A percentile compares a stretch with the other conserved stretches of the same genome.
phyloP scores from a whole-genome alignment of 441 rosid genomes.

The Erysimum cheiri region DNA sequence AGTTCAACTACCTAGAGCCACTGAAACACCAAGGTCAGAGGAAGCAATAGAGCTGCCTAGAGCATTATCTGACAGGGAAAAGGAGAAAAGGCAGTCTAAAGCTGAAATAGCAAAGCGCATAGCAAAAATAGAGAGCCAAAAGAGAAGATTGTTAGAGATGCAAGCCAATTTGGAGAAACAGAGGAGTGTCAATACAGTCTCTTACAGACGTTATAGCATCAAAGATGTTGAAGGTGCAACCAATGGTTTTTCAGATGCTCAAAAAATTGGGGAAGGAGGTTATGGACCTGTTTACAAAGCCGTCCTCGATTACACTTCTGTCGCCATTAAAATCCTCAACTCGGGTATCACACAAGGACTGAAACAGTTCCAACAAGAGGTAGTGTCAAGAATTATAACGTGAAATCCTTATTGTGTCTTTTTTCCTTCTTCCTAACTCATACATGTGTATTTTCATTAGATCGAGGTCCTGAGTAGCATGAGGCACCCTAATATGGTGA shows the following conservation, averaged over 20 bases:
- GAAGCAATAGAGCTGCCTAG: constrained; percentile 50
- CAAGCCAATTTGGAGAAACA: constrained; percentile 45
- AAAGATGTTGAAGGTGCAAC: constrained; percentile 72
- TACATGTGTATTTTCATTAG: constrained; percentile 41
- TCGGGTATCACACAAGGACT: constrained; percentile 49
- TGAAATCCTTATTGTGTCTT: not conserved
- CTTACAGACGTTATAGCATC: constrained; percentile 61
- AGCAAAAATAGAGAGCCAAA: constrained; percentile 52
- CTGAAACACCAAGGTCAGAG: constrained; percentile 41
- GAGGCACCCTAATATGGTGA: constrained; percentile 84
- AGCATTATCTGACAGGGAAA: constrained; percentile 51
- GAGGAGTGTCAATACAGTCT: constrained; percentile 35
- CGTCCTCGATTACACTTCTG: constrained; percentile 57
- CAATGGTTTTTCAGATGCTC: constrained; percentile 48
- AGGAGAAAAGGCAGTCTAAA: constrained; percentile 48
- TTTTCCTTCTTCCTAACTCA: not conserved
- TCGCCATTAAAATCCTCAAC: constrained; percentile 75
- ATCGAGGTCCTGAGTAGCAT: constrained; percentile 75
- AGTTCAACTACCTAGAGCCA: constrained; percentile 43
- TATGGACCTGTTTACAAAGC: constrained; percentile 79
- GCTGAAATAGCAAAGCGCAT: constrained; percentile 45
- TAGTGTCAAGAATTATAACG: constrained; percentile 20
- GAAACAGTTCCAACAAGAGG: constrained; percentile 78
- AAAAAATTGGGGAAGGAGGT: constrained; percentile 88
- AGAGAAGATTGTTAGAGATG: constrained; percentile 49